These are phyloP conservation scores for Eruca vesicaria DNA, from an alignment of 441 rosid species.

Conservation along the genomic window DNA sequence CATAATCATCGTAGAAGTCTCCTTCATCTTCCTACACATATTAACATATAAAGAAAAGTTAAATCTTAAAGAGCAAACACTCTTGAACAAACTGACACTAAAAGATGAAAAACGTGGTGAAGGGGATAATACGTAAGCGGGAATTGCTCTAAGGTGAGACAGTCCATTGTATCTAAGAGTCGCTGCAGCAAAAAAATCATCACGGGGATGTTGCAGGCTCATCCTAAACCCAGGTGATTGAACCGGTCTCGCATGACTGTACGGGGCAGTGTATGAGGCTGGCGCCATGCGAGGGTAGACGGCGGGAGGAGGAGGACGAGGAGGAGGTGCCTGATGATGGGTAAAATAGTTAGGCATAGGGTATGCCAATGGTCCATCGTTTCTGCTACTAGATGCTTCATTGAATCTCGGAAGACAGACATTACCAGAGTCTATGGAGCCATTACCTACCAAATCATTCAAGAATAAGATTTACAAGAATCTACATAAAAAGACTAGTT, in stretches of 20 bases:
- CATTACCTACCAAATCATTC: constrained; percentile 34
- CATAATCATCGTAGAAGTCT: constrained; percentile 50
- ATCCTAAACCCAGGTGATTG: constrained; percentile 53
- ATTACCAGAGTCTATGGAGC: constrained; percentile 50
- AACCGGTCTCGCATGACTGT: constrained; percentile 49
- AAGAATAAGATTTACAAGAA: background rate
- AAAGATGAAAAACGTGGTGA: constrained; percentile 19
- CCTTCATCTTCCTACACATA: constrained; percentile 64
- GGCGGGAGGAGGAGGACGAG: constrained; percentile 45
- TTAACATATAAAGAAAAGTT: background rate
- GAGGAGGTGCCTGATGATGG: constrained; percentile 54
- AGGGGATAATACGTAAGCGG: constrained; percentile 51
- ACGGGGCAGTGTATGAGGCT: constrained; percentile 46
- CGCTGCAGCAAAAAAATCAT: constrained; percentile 41
- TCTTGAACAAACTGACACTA: background rate
- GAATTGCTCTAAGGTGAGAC: constrained; percentile 61
- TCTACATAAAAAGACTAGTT: background rate
- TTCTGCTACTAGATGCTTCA: constrained; percentile 48
- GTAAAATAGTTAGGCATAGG: constrained; percentile 40
- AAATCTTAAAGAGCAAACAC: background rate
- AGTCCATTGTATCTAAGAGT: constrained; percentile 45
- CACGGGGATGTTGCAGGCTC: constrained; percentile 45
- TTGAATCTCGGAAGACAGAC: constrained; percentile 43
- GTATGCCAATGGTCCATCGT: constrained; percentile 39
- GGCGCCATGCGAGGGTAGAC: constrained; percentile 56